These are phyloP conservation scores for Leucocoprinus leucothites DNA, from an alignment of 768 basidiomycete species.

Conservation along the genomic window DNA sequence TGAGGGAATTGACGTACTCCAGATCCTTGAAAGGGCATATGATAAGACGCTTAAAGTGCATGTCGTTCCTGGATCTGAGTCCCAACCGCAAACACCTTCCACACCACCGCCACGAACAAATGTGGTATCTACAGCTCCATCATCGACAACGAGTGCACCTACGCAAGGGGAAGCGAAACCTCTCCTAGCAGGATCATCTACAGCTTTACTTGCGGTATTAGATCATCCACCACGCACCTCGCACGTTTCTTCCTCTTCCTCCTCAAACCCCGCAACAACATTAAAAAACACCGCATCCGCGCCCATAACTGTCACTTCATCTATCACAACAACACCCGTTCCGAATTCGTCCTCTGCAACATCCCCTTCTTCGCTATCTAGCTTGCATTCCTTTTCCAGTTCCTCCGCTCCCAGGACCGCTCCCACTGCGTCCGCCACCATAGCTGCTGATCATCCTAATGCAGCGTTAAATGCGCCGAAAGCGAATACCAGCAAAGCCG, in stretches of 20 bases:
- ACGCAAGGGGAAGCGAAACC: conserved; percentile 23
- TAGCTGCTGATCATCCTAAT: not conserved
- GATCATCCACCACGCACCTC: conserved; percentile 35
- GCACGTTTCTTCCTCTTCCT: not conserved
- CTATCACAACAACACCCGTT: not conserved
- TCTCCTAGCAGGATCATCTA: conserved; percentile 61
- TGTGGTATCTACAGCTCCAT: conserved; percentile 15
- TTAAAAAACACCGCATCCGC: not conserved
- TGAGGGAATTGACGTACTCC: conserved; percentile 68
- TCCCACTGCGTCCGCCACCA: not conserved
- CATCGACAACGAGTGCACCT: conserved; percentile 18
- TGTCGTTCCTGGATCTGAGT: conserved; percentile 30
- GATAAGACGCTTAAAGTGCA: conserved; percentile 64
- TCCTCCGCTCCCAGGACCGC: not conserved
- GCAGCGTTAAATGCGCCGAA: not conserved
- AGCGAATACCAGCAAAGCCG: not conserved
- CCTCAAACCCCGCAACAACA: not conserved
- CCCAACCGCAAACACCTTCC: conserved; percentile 3
- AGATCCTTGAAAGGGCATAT: conserved; percentile 68
- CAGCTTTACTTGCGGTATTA: conserved; percentile 63
- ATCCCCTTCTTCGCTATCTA: not conserved
- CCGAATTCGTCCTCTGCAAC: not conserved
- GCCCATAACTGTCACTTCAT: conserved; percentile 3
- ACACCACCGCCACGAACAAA: conserved; percentile 4
- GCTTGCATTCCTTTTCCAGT: too few species aligned